Percentiles rank a stretch among this genome's conserved stretches.
Conservation (phyloP, 202 grass and related monocot species). For the Carex arenaria region DNA sequence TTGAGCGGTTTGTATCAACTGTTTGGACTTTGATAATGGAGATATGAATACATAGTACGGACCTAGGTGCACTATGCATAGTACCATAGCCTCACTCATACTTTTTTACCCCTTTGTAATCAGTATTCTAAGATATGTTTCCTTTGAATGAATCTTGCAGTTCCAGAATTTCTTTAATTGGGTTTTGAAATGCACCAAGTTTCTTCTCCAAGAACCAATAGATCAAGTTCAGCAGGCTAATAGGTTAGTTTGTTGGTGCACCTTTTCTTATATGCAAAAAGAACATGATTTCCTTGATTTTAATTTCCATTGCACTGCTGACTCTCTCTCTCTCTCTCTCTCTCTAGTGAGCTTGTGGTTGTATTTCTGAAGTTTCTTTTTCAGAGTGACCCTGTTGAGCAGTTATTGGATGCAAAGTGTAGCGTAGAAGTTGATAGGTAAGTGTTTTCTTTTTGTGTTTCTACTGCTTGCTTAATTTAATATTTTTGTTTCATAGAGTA, state of each 20-base stretch:
- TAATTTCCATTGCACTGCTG: conserved; percentile 29
- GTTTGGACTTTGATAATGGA: no score
- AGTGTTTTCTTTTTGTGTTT: conserved; percentile 16
- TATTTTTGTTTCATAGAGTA: conserved; percentile 14
- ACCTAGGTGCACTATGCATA: no score
- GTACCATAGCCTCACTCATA: no score
- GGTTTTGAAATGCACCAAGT: conserved; percentile 82
- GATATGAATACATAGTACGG: no score
- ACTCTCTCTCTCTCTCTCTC: not conserved
- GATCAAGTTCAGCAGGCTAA: conserved; percentile 82
- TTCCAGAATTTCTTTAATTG: conserved; percentile 97
- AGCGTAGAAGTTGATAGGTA: conserved; percentile 26
- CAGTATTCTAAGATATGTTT: not conserved
- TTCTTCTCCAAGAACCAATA: conserved; percentile 74
- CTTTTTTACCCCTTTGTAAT: not conserved
- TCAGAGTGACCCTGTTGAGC: conserved; percentile 71
- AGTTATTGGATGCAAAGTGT: conserved; percentile 63
- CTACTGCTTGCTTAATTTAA: conserved; percentile 6
- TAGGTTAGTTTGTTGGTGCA: conserved; percentile 46
- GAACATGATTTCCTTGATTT: not conserved
- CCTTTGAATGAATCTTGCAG: conserved; percentile 34
- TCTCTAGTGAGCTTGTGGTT: conserved; percentile 77
- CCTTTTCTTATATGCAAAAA: not conserved
- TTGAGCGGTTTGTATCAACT: no score
- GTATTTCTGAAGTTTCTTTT: conserved; percentile 92